Evolutionary conservation across 495 filamentous ascomycete genomes (phyloP).

Genomic region (Chaetomium fimeti): DNA sequence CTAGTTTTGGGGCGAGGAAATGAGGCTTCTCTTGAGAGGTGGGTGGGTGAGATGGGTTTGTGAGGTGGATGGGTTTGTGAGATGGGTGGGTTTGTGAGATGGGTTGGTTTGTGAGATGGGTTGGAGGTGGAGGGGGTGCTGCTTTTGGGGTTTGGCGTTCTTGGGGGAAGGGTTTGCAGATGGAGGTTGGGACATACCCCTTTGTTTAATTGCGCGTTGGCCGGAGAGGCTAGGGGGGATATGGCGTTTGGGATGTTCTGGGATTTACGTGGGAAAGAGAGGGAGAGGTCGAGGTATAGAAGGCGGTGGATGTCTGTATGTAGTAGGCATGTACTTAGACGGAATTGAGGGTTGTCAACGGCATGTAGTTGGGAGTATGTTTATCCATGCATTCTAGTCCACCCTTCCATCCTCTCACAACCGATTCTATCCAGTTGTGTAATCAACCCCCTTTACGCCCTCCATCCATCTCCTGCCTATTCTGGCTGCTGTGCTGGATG

Average conservation of each 20-base stretch:
- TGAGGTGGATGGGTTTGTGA: neutral
- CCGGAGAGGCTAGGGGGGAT: neutral
- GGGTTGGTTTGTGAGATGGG: neutral
- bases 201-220: neutral
- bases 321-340: neutral
- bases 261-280: too few species aligned
- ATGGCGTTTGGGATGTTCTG: neutral
- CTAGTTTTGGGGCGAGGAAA: constrained; percentile 54
- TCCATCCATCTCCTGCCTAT: constrained; percentile 14
- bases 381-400: neutral
- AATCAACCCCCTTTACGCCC: neutral
- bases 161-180: neutral
- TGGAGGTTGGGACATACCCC: constrained; percentile 10
- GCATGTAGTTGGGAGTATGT: neutral
- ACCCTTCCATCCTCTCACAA: neutral
- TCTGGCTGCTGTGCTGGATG: neutral
- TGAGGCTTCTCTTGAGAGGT: constrained; percentile 22
- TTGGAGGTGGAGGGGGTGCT: too few species aligned
- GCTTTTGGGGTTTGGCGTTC: too few species aligned
- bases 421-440: neutral
- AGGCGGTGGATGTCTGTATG: neutral
- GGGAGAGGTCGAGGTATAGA: neutral
- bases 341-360: neutral
- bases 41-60: too few species aligned
- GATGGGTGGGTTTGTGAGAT: neutral